These are phyloP conservation scores for Mortierella sp. DNA, from an alignment of 371 early-diverging fungal species.

Conservation along the genomic window DNA sequence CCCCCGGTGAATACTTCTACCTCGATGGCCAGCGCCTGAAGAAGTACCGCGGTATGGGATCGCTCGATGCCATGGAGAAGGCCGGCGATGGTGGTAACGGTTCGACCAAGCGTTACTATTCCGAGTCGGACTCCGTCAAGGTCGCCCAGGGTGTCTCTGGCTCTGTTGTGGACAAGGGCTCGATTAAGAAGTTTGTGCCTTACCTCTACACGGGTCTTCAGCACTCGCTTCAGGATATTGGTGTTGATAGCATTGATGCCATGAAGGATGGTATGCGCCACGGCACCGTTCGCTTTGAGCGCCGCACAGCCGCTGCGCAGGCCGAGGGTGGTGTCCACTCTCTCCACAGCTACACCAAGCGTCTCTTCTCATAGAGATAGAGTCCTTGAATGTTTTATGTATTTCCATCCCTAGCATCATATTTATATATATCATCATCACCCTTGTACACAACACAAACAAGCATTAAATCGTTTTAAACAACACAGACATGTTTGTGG, in stretches of 20 bases:
- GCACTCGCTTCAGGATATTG: conserved; percentile 98
- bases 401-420: not conserved
- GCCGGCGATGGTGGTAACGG: conserved; percentile 78
- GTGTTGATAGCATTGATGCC: conserved; percentile 70
- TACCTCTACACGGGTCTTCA: conserved; percentile 95
- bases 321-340: conserved; percentile 97
- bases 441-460: not conserved
- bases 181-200: conserved; percentile 89
- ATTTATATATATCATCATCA: not conserved
- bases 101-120: conserved; percentile 95
- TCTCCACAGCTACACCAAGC: conserved; percentile 90
- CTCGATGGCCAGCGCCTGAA: conserved; percentile 97
- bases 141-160: conserved; percentile 99
- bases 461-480: not conserved
- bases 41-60: conserved; percentile 98
- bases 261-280: conserved; percentile 74
- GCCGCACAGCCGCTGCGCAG: conserved; percentile 94
- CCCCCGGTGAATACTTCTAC: conserved; percentile 98
- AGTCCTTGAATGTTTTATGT: not conserved
- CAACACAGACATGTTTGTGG: no score
- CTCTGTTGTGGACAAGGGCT: conserved; percentile 96
- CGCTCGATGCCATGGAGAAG: conserved; percentile 96
- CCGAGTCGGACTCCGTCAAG: conserved; percentile 94
- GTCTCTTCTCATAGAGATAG: conserved; percentile 72
- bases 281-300: conserved; percentile 92